phyloP scores from a whole-genome alignment of 2,329 filamentous ascomycete species.

The Leptographium galeiforme region DNA sequence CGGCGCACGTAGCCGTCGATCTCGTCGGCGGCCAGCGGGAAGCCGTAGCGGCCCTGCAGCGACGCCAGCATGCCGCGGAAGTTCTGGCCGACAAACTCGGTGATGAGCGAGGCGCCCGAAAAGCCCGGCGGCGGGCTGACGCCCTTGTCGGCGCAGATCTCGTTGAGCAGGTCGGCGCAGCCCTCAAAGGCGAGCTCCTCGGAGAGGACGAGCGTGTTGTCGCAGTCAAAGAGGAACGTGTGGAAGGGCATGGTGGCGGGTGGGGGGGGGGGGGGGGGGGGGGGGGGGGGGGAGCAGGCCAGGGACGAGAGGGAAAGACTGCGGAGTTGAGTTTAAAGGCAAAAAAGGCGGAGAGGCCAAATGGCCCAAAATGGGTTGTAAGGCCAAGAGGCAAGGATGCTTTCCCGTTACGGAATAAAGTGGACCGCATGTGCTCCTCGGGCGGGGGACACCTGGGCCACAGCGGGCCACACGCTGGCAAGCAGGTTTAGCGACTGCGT shows the following conservation, averaged over 20 bases:
- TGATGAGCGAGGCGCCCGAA: conserved; percentile 64
- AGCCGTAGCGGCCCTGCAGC: conserved; percentile 63
- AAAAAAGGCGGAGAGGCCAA: no score
- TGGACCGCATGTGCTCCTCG: no score
- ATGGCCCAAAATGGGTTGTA: no score
- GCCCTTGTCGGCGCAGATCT: conserved; percentile 59
- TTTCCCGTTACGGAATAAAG: no score
- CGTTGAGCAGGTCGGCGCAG: conserved; percentile 78
- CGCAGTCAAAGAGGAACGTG: conserved; percentile 61
- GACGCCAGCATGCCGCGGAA: conserved; percentile 81
- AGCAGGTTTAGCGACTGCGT: no score
- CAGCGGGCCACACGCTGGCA: no score
- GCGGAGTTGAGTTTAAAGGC: no score
- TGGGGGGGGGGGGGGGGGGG: not conserved
- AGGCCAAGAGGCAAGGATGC: no score
- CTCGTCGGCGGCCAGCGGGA: conserved; percentile 54
- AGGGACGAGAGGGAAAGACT: not conserved
- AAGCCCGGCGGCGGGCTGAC: conserved; percentile 42
- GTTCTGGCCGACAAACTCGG: conserved; percentile 85
- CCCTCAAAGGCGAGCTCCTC: conserved; percentile 86
- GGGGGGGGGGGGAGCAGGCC: no score
- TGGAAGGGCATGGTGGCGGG: conserved; percentile 33
- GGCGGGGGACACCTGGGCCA: no score
- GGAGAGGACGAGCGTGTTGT: conserved; percentile 90
- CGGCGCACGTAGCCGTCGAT: conserved; percentile 59